Evolutionary conservation across 768 basidiomycete genomes (phyloP), one percentile per base, ranked within the genome.

Genomic region (Trichaptum fuscoviolaceum): DNA sequence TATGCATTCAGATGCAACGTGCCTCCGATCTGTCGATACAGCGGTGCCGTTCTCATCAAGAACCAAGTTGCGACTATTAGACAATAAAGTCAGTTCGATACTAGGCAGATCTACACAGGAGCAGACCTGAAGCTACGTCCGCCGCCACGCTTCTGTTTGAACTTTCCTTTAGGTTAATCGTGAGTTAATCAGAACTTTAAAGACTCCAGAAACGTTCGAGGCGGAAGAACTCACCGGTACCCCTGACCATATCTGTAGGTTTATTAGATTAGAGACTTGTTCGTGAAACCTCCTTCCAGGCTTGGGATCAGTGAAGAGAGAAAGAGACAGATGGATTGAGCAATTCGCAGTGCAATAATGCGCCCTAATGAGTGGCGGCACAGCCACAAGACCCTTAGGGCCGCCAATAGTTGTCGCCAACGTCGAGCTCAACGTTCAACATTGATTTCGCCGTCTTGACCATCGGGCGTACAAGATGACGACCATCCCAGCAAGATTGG

Each of bases 401-500:
- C 20, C 42, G 15, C 12, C 42, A 12, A 12, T 15, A n/a, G 42
- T 52, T 8, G 30, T 52, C 42, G 20, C 42, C 12, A 20, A 4
- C 42, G 20, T 15, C 42, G 42, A 52, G 42, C 42, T 52, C 42
- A 20, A 52, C 20, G 42, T 52, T 36, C 15, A 52, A 20, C 42
- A 30, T 8, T 30, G 30, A 30, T 30, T 30, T 30, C 5, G 20
- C 42, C 10, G 12, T 52, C 42, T 52, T 52, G 15, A 52, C 42
- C 42, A 20, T 20, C 20, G 42, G 3, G 42, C 42, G 2, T 3
- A 34, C 25, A 65, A 70, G 35, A 90, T 91, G 87, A 84, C 88
- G 3, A 97, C 93, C 62, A 98, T 98, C 76, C 96, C 96, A 20
- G 77, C 95, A 57, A 88, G 96, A 52, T 85, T 99, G 9, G 92